Percentiles rank a stretch among this genome's conserved stretches.
Evolutionary conservation across 805 yeast species (phyloP).

Genomic region (baker's yeast (Saccharomyces cerevisiae)): DNA sequence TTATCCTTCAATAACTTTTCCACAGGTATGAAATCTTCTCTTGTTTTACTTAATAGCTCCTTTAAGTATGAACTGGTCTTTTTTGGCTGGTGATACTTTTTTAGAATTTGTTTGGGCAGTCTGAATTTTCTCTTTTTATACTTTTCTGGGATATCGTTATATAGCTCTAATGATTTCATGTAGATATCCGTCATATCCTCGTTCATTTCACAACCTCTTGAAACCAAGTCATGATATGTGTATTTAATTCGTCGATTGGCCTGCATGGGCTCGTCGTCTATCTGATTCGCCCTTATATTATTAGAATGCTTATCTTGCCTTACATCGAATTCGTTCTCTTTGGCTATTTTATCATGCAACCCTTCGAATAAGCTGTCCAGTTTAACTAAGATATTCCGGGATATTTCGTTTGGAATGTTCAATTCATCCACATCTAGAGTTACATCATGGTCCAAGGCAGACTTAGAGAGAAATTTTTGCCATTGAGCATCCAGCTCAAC

Average conservation of each 20-base stretch:
- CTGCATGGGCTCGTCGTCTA: neutral
- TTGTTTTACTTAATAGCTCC: conserved; percentile 3
- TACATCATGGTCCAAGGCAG: conserved; percentile 9
- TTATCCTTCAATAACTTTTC: conserved; percentile 15
- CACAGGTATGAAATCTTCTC: conserved; percentile 12
- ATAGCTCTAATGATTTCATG: conserved; percentile 27
- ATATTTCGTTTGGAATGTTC: conserved; percentile 15
- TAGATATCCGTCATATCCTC: conserved; percentile 26
- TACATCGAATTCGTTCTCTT: conserved; percentile 15
- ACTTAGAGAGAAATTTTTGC: conserved; percentile 18
- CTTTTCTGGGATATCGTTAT: conserved; percentile 23
- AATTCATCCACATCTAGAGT: conserved; percentile 21
- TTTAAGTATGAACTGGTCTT: conserved; percentile 4
- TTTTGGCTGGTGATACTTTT: conserved; percentile 11
- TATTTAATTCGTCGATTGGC: conserved; percentile 13
- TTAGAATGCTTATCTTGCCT: conserved; percentile 7
- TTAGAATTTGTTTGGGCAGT: conserved; percentile 19
- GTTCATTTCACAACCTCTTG: conserved; percentile 26
- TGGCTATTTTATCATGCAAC: conserved; percentile 21
- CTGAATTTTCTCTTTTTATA: conserved; percentile 18
- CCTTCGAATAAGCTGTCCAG: conserved; percentile 24
- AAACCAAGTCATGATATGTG: conserved; percentile 23
- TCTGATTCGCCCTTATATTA: neutral
- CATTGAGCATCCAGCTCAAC: conserved; percentile 24
- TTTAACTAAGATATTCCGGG: conserved; percentile 16